These are phyloP conservation scores for Amorphotheca resinae DNA, from an alignment of 495 filamentous ascomycete species.

Conservation along the genomic window DNA sequence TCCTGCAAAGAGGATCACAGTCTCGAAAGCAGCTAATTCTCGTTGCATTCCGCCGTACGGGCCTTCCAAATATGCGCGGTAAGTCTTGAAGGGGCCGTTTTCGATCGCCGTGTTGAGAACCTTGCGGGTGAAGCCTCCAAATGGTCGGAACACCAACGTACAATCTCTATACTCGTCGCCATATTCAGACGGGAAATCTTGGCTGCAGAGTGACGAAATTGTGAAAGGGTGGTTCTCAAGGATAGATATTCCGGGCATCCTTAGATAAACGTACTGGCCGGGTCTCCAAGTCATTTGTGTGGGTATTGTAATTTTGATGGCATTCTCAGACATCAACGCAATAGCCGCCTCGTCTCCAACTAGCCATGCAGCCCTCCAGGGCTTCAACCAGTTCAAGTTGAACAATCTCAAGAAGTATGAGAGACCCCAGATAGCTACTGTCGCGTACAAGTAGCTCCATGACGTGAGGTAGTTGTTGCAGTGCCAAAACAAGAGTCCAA, in stretches of 20 bases:
- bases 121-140: constrained; percentile 73
- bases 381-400: constrained; percentile 80
- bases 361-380: constrained; percentile 65
- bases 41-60: constrained; percentile 92
- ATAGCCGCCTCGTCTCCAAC: constrained; percentile 82
- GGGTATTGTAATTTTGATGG: constrained; percentile 85
- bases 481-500: constrained; percentile 91
- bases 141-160: constrained; percentile 81
- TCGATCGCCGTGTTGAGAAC: constrained; percentile 67
- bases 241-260: constrained; percentile 81
- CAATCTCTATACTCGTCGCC: constrained; percentile 79
- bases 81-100: constrained; percentile 74
- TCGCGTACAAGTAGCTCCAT: constrained; percentile 82
- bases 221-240: constrained; percentile 95
- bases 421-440: constrained; percentile 61
- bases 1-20: constrained; percentile 82
- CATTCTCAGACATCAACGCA: constrained; percentile 78
- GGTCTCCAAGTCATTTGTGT: constrained; percentile 89
- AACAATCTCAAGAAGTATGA: constrained; percentile 54
- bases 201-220: constrained; percentile 73
- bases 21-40: constrained; percentile 85
- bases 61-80: constrained; percentile 81
- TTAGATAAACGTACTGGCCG: constrained; percentile 87
- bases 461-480: constrained; percentile 84
- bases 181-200: constrained; percentile 79